phyloP scores from a whole-genome alignment of 2,329 filamentous ascomycete species.

The Periconia sp. region DNA sequence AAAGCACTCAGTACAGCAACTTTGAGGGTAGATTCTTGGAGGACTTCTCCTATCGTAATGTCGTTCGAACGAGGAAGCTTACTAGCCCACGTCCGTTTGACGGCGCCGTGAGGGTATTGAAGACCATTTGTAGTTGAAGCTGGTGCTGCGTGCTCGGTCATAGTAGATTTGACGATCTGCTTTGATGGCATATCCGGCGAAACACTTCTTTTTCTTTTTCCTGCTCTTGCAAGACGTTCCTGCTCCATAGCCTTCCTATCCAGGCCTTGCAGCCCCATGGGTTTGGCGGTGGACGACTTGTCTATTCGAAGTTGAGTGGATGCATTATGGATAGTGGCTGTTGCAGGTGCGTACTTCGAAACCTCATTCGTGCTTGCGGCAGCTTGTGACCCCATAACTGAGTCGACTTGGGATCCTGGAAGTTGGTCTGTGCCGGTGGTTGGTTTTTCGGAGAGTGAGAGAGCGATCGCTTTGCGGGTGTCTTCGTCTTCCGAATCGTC shows the following conservation, averaged over 20 bases:
- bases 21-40: slow-evolving; percentile 71
- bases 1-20: slow-evolving; percentile 85
- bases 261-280: slow-evolving; percentile 54
- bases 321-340: neutral
- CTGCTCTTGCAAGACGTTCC: slow-evolving; percentile 72
- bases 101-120: slow-evolving; percentile 61
- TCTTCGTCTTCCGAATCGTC: slow-evolving; percentile 26
- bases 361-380: neutral
- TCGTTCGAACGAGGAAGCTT: slow-evolving; percentile 68
- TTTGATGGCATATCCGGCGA: slow-evolving; percentile 42
- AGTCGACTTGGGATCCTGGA: neutral
- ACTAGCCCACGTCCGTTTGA: slow-evolving; percentile 80
- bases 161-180: slow-evolving; percentile 6
- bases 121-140: neutral
- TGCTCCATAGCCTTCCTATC: slow-evolving; percentile 84
- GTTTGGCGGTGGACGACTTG: neutral
- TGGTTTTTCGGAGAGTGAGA: slow-evolving; percentile 22
- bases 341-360: slow-evolving; percentile 5
- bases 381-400: neutral
- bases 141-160: neutral
- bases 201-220: slow-evolving; percentile 61
- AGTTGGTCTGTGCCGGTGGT: neutral
- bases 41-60: slow-evolving; percentile 83
- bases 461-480: slow-evolving; percentile 28
- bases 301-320: slow-evolving; percentile 4